Evolutionary conservation across 2,329 filamentous ascomycete genomes (phyloP).

Genomic region (Penicillium crustosum): DNA sequence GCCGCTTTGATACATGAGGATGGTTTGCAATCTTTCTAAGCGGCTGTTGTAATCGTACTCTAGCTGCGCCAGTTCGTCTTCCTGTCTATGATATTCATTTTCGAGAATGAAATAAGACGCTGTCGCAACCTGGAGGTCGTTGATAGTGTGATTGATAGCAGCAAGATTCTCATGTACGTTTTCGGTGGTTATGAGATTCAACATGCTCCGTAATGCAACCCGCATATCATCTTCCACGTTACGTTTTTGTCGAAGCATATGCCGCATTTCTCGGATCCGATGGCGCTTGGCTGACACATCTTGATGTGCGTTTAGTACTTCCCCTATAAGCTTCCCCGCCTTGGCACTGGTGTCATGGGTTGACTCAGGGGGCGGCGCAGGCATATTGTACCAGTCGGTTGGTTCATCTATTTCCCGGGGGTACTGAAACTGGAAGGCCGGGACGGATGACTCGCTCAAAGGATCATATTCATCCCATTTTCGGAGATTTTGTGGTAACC

Average conservation of each 20-base stretch:
- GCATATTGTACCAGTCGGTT: background rate
- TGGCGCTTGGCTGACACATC: background rate
- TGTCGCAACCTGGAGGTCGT: background rate
- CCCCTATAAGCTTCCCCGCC: background rate
- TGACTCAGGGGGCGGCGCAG: background rate
- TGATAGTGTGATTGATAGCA: background rate
- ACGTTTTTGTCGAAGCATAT: background rate
- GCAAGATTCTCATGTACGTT: background rate
- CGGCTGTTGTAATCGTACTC: background rate
- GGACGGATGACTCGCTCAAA: background rate
- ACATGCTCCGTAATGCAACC: background rate
- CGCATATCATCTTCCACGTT: background rate
- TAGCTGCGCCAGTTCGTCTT: background rate
- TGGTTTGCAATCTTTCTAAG: background rate
- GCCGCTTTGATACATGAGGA: background rate
- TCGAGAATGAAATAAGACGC: background rate
- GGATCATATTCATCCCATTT: background rate
- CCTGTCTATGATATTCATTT: background rate
- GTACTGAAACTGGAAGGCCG: background rate
- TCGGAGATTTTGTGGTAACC: background rate
- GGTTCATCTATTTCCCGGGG: background rate
- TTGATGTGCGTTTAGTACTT: background rate
- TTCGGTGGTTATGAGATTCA: background rate
- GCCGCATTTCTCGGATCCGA: background rate
- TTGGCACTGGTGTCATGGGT: background rate